Evolutionary conservation across 2,329 filamentous ascomycete genomes (phyloP), one percentile per base, ranked within the genome.

Genomic region (Aspergillus pseudoglaucus): DNA sequence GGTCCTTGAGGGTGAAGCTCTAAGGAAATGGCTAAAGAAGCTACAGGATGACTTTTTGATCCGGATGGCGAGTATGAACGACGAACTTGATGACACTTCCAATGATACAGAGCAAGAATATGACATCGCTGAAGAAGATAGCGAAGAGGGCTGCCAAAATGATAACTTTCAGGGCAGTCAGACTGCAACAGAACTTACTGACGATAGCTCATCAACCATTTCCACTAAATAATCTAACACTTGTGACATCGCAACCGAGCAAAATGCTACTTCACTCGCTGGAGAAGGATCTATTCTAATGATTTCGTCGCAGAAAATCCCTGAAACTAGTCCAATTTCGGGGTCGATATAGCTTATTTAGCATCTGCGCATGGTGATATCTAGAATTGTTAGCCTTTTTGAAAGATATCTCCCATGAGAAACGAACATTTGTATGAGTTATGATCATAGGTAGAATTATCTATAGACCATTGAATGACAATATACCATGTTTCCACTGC

Each of bases 41-140:
- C 65, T 93, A 10, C 88, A 91, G 62, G 78, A 78, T 43, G 87
- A 94, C 46, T 95, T 95, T 59, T 76, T 87, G 6, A 57, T 75
- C 4, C 74, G 80, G 6, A 90, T 95, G 87, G 76, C 80, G 18
- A 76, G 75, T 1, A 79, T 90, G 23, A 81, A 87, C 42, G 58
- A 55, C 4, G 66, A 71, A 9, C 51, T 58, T 23, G 55, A 27
- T 25, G 54, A 52, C n/a, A 60, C 65, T 38, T 49, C 42, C 14
- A 48, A 42, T 33, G 47, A 45, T 8, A 45, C 45, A 4, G 48
- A 30, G 7, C 25, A 46, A 1, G 48, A n/a, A n/a, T n/a, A 50
- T 18, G 43, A 48, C 33, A 44, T 35, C n/a, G n/a, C n/a, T n/a
- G n/a, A n/a, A n/a, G n/a, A n/a, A n/a, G n/a, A n/a, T n/a, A n/a